Evolutionary conservation across 805 yeast genomes (phyloP), one percentile per base, ranked within the genome.

Genomic region (Cyberlindnera xylosilytica): DNA sequence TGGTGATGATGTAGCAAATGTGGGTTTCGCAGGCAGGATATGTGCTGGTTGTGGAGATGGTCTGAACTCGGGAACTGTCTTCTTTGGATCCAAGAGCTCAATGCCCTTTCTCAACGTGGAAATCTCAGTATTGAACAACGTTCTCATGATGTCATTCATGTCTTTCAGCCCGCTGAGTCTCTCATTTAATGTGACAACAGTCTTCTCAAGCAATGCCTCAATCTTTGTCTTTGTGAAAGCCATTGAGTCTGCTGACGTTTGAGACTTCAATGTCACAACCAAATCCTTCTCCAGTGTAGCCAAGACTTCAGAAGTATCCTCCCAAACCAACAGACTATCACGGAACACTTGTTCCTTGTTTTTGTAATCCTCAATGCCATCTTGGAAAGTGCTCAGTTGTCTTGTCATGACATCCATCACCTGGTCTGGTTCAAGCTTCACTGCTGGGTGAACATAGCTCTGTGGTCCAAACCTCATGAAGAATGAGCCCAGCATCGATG

Each of bases 311-410:
- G 55, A 40, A 1, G 47, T 36, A 10, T 48, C 53, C 15, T 44
- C 47, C 59, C 60, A 53, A 1, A 58, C 44, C 1, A 58, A 13
- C 3, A 42, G 18, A n/a, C 49, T 45, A 27, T 57, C 58, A 3
- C 49, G 26, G 20, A 32, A 50, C 8, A 39, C 43, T 3, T 32
- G 30, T 12, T 49, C 49, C 36, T 51, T 46, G 17, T 32, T 27
- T 17, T 31, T 29, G n/a, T 40, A 46, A 6, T 39, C 42, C 1
- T 23, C 34, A 3, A 49, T 29, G 4, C 44, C 30, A 34, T 57
- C 62, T 8, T 42, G 28, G 20, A 50, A 33, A 1, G 58, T 40
- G 2, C 47, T 53, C 5, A 52, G 22, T 26, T 58, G 61, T 30
- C 55, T 44, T 15, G 41, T 20, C 1, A 58, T 27, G 11, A 54